Percentiles rank a stretch among this genome's conserved stretches.
Evolutionary conservation across 1,284 basidiomycete species (phyloP).

Genomic region (Megacollybia platyphylla): DNA sequence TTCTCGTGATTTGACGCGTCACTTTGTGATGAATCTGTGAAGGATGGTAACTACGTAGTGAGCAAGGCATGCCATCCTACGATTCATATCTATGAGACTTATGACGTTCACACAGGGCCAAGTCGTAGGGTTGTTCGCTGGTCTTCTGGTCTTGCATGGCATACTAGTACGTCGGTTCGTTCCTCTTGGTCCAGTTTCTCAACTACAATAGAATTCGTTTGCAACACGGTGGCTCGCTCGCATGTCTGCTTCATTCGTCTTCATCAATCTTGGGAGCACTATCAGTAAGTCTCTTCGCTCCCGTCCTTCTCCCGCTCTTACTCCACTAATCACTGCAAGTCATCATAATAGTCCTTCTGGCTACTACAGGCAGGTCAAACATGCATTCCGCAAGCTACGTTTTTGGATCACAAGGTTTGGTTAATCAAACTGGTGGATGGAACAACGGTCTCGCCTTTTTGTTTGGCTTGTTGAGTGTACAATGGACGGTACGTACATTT

Average conservation of each 20-base stretch:
- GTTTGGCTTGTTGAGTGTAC: conserved; percentile 80
- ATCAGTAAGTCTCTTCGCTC: conserved; percentile 24
- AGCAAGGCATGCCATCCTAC: conserved; percentile 17
- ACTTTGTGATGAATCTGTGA: neutral
- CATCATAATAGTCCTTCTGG: conserved; percentile 78
- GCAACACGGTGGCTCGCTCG: conserved; percentile 71
- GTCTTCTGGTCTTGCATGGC: conserved; percentile 64
- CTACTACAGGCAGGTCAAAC: conserved; percentile 61
- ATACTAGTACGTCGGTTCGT: conserved; percentile 30
- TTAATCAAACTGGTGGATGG: conserved; percentile 73
- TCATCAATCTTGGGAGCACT: conserved; percentile 76
- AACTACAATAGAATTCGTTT: conserved; percentile 55
- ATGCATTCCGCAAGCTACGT: conserved; percentile 77
- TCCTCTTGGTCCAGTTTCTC: neutral
- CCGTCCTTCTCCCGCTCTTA: neutral
- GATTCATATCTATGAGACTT: conserved; percentile 7
- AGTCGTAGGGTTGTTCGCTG: conserved; percentile 66
- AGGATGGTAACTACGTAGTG: conserved; percentile 36
- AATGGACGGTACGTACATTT: conserved; percentile 64
- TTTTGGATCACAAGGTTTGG: conserved; percentile 57
- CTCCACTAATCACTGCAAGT: conserved; percentile 22
- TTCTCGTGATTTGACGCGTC: neutral
- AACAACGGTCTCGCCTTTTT: conserved; percentile 76
- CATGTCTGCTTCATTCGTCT: conserved; percentile 75
- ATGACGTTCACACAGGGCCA: conserved; percentile 33